These are phyloP conservation scores for Apiotrichum veenhuisii DNA, from an alignment of 1,284 basidiomycete species.

Conservation along the genomic window DNA sequence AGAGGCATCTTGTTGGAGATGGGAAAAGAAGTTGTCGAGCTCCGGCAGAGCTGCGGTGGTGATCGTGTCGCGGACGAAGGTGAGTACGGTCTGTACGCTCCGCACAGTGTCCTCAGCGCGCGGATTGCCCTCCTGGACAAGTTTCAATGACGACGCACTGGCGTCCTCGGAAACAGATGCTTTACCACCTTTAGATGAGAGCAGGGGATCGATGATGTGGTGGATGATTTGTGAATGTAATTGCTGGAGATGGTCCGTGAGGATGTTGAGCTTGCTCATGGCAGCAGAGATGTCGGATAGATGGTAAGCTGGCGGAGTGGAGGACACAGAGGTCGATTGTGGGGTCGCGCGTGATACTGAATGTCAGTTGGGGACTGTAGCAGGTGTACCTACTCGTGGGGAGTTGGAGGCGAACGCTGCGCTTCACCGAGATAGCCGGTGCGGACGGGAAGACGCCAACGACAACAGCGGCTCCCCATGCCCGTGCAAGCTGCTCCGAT, in stretches of 20 bases:
- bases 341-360: background rate
- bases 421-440: background rate
- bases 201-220: conserved; percentile 1
- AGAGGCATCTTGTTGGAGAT: conserved; percentile 16
- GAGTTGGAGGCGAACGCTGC: background rate
- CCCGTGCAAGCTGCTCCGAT: conserved; percentile 11
- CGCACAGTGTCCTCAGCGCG: conserved; percentile 13
- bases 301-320: background rate
- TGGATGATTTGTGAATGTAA: conserved; percentile 22
- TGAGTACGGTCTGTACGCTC: conserved; percentile 18
- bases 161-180: background rate
- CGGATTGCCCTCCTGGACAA: background rate
- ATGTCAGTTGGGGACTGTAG: background rate
- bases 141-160: no score
- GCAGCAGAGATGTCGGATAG: background rate
- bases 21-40: conserved; percentile 22
- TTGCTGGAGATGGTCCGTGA: conserved; percentile 3
- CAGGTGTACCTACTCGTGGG: background rate
- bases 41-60: conserved; percentile 11
- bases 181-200: background rate
- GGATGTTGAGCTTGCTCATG: background rate
- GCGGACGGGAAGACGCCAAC: background rate
- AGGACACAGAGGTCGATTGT: background rate
- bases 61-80: conserved; percentile 19
- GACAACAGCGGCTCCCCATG: background rate